Evolutionary conservation across 805 yeast genomes (phyloP).

Genomic region (Kluyveromyces wickerhamii): DNA sequence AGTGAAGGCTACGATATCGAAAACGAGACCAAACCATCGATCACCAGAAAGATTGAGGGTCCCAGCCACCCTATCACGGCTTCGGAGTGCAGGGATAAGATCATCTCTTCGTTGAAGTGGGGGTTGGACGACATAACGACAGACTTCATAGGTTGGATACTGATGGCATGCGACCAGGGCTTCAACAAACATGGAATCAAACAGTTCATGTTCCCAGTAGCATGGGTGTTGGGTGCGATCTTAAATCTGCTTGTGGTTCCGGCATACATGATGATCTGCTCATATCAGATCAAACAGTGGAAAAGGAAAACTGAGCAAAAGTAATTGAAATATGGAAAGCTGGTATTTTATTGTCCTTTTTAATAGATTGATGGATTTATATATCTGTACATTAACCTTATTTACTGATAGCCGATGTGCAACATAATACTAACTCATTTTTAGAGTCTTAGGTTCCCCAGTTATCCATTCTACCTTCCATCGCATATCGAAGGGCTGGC

Average conservation of each 20-base stretch:
- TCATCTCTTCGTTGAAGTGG: slow-evolving; percentile 44
- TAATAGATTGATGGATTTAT: too few species aligned
- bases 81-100: slow-evolving; percentile 53
- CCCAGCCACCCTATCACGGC: slow-evolving; percentile 64
- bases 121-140: slow-evolving; percentile 76
- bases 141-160: slow-evolving; percentile 77
- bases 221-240: slow-evolving; percentile 39
- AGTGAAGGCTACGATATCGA: slow-evolving; percentile 85
- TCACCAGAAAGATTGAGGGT: slow-evolving; percentile 81
- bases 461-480: too few species aligned
- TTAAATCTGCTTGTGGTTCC: slow-evolving; percentile 51
- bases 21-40: slow-evolving; percentile 74
- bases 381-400: too few species aligned
- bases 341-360: too few species aligned
- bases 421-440: too few species aligned
- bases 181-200: slow-evolving; percentile 42
- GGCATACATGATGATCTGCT: slow-evolving; percentile 42
- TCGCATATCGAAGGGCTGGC: too few species aligned
- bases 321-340: too few species aligned
- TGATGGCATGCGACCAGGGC: slow-evolving; percentile 62
- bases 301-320: slow-evolving; percentile 38
- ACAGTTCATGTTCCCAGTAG: slow-evolving; percentile 48
- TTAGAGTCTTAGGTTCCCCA: too few species aligned
- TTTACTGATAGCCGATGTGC: too few species aligned
- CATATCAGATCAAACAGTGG: slow-evolving; percentile 43